Conservation (phyloP, 495 filamentous ascomycete species). For the Lineolata rhizophorae region DNA sequence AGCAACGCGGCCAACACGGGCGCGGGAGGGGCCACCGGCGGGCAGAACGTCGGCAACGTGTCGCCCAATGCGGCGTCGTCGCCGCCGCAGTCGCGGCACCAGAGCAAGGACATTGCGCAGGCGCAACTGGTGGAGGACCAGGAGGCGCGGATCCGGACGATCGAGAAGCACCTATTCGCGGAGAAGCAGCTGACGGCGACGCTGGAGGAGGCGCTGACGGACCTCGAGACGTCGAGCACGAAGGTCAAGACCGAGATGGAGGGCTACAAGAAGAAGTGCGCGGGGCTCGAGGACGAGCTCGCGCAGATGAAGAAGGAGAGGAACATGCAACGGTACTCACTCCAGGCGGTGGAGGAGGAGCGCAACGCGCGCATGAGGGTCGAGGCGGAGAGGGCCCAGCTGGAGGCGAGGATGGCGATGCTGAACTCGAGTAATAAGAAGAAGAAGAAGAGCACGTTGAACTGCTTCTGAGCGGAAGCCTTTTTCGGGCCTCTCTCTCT, state of each 20-base stretch:
- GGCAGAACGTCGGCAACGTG: too few species aligned
- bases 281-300: slow-evolving; percentile 57
- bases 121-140: slow-evolving; percentile 73
- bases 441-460: slow-evolving; percentile 88
- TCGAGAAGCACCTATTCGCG: slow-evolving; percentile 89
- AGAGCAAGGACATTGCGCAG: slow-evolving; percentile 59
- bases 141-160: slow-evolving; percentile 80
- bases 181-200: slow-evolving; percentile 92
- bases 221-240: slow-evolving; percentile 71
- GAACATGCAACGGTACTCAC: slow-evolving; percentile 50
- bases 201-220: slow-evolving; percentile 83
- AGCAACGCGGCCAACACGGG: slow-evolving; percentile 23
- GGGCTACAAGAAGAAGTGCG: slow-evolving; percentile 68
- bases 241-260: slow-evolving; percentile 73
- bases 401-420: slow-evolving; percentile 68
- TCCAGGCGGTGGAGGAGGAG: slow-evolving; percentile 91
- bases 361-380: slow-evolving; percentile 66
- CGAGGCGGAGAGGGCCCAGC: slow-evolving; percentile 63
- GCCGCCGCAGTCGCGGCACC: slow-evolving; percentile 33
- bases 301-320: slow-evolving; percentile 46
- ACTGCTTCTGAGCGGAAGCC: slow-evolving; percentile 55
- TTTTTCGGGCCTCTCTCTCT: too few species aligned
- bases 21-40: too few species aligned
- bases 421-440: slow-evolving; percentile 47
- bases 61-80: slow-evolving; percentile 18